These are phyloP conservation scores for Hypsizygus marmoreus DNA, from an alignment of 768 basidiomycete genomes.

Conservation along the genomic window DNA sequence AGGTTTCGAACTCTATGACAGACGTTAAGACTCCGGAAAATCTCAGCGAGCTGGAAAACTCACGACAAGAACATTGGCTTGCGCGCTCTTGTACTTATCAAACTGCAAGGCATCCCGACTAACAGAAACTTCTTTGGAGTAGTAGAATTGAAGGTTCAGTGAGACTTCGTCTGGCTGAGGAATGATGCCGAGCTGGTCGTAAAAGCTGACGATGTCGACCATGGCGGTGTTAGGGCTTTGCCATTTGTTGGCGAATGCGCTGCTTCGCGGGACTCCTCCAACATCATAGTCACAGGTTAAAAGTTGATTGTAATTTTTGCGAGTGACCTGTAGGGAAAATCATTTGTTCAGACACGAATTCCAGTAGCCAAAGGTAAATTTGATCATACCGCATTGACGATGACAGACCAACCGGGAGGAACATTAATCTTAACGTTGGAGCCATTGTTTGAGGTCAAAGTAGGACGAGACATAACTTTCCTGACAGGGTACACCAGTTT, in stretches of 20 bases:
- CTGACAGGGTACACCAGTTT: no score
- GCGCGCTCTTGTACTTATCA: conserved; percentile 12
- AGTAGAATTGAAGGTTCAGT: conserved; percentile 10
- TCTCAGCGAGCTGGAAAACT: neutral
- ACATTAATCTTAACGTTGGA: conserved; percentile 8
- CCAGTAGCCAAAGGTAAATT: neutral
- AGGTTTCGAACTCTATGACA: conserved; percentile 6
- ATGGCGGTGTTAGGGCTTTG: conserved; percentile 7
- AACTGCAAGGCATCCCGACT: conserved; percentile 3
- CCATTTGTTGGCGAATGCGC: conserved; percentile 6
- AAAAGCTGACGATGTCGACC: conserved; percentile 4
- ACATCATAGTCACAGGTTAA: conserved; percentile 6
- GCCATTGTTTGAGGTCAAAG: neutral
- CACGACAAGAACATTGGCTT: conserved; percentile 14
- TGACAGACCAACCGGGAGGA: conserved; percentile 11
- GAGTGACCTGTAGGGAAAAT: conserved; percentile 3
- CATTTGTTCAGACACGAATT: neutral
- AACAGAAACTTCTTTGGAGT: neutral
- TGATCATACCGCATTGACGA: conserved; percentile 8
- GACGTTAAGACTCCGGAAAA: neutral
- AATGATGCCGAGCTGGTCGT: conserved; percentile 3
- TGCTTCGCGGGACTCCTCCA: neutral
- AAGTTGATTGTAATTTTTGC: conserved; percentile 16
- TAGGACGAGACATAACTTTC: conserved; percentile 14
- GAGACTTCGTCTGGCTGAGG: conserved; percentile 8